phyloP scores from a whole-genome alignment of 331 rosid species.

The Rosa hybrid region DNA sequence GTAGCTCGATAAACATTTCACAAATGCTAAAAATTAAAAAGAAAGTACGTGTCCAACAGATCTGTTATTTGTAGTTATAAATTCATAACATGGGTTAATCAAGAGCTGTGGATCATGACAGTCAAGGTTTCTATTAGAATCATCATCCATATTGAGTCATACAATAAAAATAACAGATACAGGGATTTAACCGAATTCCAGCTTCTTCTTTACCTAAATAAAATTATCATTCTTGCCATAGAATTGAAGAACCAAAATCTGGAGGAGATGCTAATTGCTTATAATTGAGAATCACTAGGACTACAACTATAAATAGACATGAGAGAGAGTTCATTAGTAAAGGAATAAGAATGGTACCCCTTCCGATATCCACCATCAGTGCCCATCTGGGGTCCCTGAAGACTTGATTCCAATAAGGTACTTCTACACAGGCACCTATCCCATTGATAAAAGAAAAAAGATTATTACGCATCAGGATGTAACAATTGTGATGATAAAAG shows the following conservation, averaged over 20 bases:
- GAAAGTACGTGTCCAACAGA: not conserved
- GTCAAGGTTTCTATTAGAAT: not conserved
- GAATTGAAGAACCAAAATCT: not conserved
- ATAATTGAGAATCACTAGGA: not conserved
- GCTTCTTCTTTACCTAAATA: too few relatives aligned
- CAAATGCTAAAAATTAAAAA: not conserved
- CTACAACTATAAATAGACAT: not conserved
- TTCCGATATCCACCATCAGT: conserved; percentile 88
- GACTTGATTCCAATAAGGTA: conserved; percentile 70
- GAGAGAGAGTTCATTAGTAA: not conserved
- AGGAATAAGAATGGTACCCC: conserved; percentile 45
- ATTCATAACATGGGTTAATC: not conserved
- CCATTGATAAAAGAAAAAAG: too few relatives aligned
- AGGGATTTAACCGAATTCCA: too few relatives aligned
- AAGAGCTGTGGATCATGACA: not conserved
- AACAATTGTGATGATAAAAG: too few relatives aligned
- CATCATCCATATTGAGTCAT: not conserved
- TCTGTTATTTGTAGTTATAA: not conserved
- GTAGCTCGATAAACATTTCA: not conserved
- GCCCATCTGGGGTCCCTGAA: conserved; percentile 77
- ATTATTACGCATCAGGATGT: too few relatives aligned
- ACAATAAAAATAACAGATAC: not conserved
- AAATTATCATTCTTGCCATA: not conserved
- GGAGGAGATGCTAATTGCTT: not conserved
- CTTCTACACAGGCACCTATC: conserved; percentile 23